Evolutionary conservation across 2,329 filamentous ascomycete species (phyloP).

Genomic region (Rutstroemia sydowiana): DNA sequence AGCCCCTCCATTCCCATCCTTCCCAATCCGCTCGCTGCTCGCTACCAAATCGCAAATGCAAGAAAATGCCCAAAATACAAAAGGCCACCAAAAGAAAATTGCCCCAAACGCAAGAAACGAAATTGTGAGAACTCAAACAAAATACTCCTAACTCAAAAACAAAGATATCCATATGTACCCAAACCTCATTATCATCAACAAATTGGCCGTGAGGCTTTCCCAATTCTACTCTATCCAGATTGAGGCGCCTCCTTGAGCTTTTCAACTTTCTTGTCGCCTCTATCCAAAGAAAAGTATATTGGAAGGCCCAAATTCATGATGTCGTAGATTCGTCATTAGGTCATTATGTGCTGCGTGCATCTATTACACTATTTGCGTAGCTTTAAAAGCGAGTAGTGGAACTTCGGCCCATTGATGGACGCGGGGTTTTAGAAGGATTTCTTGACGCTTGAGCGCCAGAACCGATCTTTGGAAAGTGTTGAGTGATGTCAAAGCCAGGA

Average conservation of each 20-base stretch:
- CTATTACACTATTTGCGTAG: conserved; percentile 11
- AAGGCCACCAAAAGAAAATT: neutral
- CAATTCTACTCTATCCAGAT: conserved; percentile 1
- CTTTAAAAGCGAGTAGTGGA: conserved; percentile 29
- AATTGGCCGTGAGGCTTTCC: conserved; percentile 5
- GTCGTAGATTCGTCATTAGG: conserved; percentile 17
- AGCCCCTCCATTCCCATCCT: neutral
- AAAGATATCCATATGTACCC: conserved; percentile 5
- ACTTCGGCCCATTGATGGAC: conserved; percentile 26
- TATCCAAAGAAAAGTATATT: neutral
- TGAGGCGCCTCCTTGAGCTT: neutral
- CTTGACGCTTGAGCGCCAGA: conserved; percentile 34
- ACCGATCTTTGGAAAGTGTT: conserved; percentile 71
- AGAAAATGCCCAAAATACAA: neutral
- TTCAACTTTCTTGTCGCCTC: neutral
- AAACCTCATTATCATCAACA: conserved; percentile 8
- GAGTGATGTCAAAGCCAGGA: conserved; percentile 61
- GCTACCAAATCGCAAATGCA: neutral
- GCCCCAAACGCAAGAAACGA: conserved; percentile 3
- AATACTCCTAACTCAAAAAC: conserved; percentile 2
- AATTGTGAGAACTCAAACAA: neutral
- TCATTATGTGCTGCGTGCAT: conserved; percentile 6
- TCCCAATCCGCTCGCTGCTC: neutral
- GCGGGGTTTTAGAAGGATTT: conserved; percentile 19
- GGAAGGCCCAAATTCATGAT: conserved; percentile 12